Evolutionary conservation across 2,329 filamentous ascomycete genomes (phyloP).

Genomic region (Fusarium decemcellulare): DNA sequence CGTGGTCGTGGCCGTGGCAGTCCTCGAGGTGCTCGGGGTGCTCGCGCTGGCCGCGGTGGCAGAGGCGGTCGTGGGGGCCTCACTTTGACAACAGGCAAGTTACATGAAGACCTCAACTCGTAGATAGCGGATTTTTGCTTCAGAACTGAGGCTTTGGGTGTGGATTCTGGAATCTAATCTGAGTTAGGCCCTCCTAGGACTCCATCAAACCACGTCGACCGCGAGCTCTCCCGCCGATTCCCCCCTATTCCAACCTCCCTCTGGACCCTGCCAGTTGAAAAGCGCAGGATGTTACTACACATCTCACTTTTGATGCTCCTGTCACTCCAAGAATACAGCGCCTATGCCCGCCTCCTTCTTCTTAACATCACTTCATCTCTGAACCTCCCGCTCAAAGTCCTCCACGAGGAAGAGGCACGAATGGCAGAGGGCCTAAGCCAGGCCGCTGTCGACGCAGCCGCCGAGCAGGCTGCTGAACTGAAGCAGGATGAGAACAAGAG

Average conservation of each 20-base stretch:
- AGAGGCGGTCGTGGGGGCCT: slow-evolving; percentile 47
- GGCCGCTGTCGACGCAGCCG: slow-evolving; percentile 70
- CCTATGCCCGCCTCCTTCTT: slow-evolving; percentile 80
- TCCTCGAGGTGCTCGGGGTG: slow-evolving; percentile 45
- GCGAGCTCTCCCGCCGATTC: slow-evolving; percentile 65
- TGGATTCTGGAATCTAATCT: slow-evolving; percentile 16
- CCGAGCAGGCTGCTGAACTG: slow-evolving; percentile 48
- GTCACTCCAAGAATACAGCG: slow-evolving; percentile 82
- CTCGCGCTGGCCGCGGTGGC: slow-evolving; percentile 51
- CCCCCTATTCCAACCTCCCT: slow-evolving; percentile 74
- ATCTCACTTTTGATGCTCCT: slow-evolving; percentile 80
- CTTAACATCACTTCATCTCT: slow-evolving; percentile 80
- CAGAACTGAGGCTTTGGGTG: not conserved
- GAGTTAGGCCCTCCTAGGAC: slow-evolving; percentile 55
- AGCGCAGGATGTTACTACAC: slow-evolving; percentile 78
- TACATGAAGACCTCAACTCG: not conserved
- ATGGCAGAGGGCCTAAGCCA: slow-evolving; percentile 82
- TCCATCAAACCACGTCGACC: slow-evolving; percentile 61
- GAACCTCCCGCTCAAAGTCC: slow-evolving; percentile 73
- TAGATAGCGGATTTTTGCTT: not conserved
- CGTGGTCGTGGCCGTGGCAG: slow-evolving; percentile 56
- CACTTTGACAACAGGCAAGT: slow-evolving; percentile 56
- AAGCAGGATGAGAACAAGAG: slow-evolving; percentile 73
- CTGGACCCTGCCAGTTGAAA: slow-evolving; percentile 70
- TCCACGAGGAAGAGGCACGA: slow-evolving; percentile 81